Conservation (phyloP, 2,329 filamentous ascomycete genomes). For the Colletotrichum phormii region DNA sequence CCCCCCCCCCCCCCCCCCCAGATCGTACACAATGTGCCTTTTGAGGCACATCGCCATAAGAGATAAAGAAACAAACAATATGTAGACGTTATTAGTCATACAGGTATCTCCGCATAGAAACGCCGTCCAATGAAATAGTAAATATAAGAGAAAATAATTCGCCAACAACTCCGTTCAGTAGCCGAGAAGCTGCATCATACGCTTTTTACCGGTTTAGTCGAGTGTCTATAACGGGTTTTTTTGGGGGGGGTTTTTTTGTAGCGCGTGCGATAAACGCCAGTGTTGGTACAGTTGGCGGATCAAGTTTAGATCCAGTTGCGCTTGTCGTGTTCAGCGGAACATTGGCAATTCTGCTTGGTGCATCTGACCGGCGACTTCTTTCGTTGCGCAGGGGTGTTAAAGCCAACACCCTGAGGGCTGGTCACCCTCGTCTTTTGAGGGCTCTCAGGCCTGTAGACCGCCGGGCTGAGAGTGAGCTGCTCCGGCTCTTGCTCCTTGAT, state of each 20-base stretch:
- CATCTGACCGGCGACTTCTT: slow-evolving; percentile 32
- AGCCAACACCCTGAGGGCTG: slow-evolving; percentile 58
- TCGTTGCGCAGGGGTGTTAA: slow-evolving; percentile 42
- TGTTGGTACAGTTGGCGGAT: slow-evolving; percentile 11
- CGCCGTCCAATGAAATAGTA: slow-evolving; percentile 36
- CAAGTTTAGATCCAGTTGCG: slow-evolving; percentile 46
- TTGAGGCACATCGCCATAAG: slow-evolving; percentile 8
- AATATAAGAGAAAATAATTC: slow-evolving; percentile 32
- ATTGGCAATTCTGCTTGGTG: slow-evolving; percentile 36
- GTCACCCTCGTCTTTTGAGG: slow-evolving; percentile 49
- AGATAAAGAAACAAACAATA: slow-evolving; percentile 33
- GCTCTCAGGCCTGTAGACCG: slow-evolving; percentile 62
- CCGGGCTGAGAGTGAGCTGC: slow-evolving; percentile 59
- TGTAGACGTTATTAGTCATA: slow-evolving; percentile 35
- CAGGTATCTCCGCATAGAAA: slow-evolving; percentile 37
- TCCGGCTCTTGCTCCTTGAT: slow-evolving; percentile 41
- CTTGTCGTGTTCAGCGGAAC: slow-evolving; percentile 38
- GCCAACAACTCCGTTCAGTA: slow-evolving; percentile 34
- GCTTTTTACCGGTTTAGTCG: slow-evolving; percentile 33
- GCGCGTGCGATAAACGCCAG: slow-evolving; percentile 38
- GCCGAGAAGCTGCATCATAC: slow-evolving; percentile 12
- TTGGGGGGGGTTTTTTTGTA: slow-evolving; percentile 2
- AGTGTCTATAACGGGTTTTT: slow-evolving; percentile 15
- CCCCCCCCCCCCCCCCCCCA: not conserved
- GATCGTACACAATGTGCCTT: slow-evolving; percentile 18